These are phyloP conservation scores for Daldinia childiae DNA, from an alignment of 495 filamentous ascomycete genomes.

Conservation along the genomic window DNA sequence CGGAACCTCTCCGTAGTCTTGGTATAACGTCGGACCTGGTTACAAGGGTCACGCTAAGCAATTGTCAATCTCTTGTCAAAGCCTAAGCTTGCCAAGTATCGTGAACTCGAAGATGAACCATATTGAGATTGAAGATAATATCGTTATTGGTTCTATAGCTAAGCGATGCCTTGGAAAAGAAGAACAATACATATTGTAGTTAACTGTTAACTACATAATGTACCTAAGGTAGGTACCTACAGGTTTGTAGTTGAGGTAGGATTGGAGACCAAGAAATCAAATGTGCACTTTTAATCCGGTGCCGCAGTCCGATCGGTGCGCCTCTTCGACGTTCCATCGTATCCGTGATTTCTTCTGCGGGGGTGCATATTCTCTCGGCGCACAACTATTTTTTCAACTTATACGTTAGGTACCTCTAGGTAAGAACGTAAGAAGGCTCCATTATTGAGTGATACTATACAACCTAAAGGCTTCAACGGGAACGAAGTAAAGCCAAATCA, in stretches of 20 bases:
- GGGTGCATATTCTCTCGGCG: background rate
- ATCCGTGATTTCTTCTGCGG: background rate
- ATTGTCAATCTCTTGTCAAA: background rate
- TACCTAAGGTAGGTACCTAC: no score
- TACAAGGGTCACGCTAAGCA: slow-evolving; percentile 12
- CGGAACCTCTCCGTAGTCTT: slow-evolving; percentile 14
- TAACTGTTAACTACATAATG: no score
- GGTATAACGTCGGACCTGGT: slow-evolving; percentile 10
- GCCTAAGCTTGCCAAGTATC: slow-evolving; percentile 16
- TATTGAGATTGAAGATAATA: background rate
- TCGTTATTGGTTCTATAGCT: background rate
- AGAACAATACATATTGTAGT: no score
- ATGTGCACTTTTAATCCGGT: background rate
- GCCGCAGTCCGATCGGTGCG: background rate
- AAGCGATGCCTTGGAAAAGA: background rate
- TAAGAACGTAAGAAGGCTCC: background rate
- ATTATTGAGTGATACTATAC: background rate
- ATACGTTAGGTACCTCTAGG: no score
- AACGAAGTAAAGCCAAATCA: background rate
- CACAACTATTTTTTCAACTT: background rate
- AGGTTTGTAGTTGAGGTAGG: background rate
- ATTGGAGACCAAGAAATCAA: slow-evolving; percentile 1
- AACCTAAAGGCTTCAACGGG: background rate
- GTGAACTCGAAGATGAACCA: background rate
- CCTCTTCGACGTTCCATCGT: background rate